Base-by-base conservation (phyloP, 129 eudicot genomes). In the Arctium lappa region DNA sequence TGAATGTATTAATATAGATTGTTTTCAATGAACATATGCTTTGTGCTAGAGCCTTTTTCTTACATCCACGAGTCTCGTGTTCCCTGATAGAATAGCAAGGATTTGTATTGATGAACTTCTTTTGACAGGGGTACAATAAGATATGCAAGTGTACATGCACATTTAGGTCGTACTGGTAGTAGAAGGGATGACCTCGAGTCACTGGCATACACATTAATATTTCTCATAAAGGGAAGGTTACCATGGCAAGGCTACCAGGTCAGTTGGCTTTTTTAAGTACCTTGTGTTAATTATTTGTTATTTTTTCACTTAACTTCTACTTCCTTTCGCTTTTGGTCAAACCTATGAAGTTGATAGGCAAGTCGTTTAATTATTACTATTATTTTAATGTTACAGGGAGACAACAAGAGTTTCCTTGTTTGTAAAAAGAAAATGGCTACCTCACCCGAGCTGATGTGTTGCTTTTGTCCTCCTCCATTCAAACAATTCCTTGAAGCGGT, bases 221-320 rank as follows among this genome's bases (percentile, higher is more conserved):
- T 96, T 86, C 95, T 96, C 69, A 88, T 96, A 22, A 96, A 89
- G 75, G 99, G 99, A 84, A 91, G 99, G 86, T 80, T 96, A 74
- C 99, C 99, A 77, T 96, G 99, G 99, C 98, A 96, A 88, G 99
- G 99, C 8, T 96, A 91, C 90, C 99, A 93, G 92, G 99, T 91
- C 75, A 50, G 78, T 83, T 87, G 69, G 15, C 60, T 65, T 48
- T 71, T 42, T 69, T 13, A 9, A 1, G 71, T 69, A 33, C 33
- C 11, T 63, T 65, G 3, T 71, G 40, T 68, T 13, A 74, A 8
- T 73, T 63, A 16, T 73, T 8, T 48, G 1, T 62, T 79, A 73
- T 79, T 4, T n/a, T 83, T 53, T 39, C 46, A 30, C 75, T 30
- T 72, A 22, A 60, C 2, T 36, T 31, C 36, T 73, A 2, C 12